These are phyloP conservation scores for Ulmus americana DNA, from an alignment of 331 rosid species.

Conservation along the genomic window DNA sequence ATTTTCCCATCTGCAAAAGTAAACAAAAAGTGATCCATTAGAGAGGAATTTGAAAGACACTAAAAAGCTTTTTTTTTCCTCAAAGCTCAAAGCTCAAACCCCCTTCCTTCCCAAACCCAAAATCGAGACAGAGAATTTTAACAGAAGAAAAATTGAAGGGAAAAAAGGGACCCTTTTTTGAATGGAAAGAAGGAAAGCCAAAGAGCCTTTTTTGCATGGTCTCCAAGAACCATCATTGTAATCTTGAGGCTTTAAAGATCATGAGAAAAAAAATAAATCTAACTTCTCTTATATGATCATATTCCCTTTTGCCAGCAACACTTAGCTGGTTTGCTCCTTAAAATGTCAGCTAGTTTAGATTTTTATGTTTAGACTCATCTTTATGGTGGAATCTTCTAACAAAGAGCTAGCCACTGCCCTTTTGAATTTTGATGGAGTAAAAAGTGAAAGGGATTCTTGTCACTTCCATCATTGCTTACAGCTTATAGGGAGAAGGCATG, in stretches of 20 bases:
- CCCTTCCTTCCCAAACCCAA: conserved; percentile 5
- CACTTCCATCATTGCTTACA: conserved; percentile 47
- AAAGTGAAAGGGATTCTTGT: conserved; percentile 27
- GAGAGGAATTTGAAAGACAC: conserved; percentile 13
- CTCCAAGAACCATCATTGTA: conserved; percentile 71
- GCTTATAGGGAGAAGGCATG: neutral
- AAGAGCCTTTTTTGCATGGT: conserved; percentile 92
- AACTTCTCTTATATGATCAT: conserved; percentile 34
- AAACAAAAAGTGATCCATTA: conserved; percentile 20
- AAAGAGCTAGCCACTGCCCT: conserved; percentile 30
- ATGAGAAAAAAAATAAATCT: conserved; percentile 16
- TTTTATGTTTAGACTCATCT: conserved; percentile 59
- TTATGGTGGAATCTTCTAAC: conserved; percentile 66
- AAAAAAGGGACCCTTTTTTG: conserved; percentile 46
- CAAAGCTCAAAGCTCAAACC: neutral
- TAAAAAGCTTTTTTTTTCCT: neutral
- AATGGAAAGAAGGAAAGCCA: conserved; percentile 49
- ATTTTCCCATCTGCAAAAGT: conserved; percentile 36
- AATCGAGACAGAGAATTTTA: conserved; percentile 5
- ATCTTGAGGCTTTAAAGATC: conserved; percentile 62
- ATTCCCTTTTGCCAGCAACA: conserved; percentile 48
- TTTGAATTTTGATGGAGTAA: conserved; percentile 29
- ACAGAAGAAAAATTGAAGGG: conserved; percentile 12
- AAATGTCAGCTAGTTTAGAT: conserved; percentile 57
- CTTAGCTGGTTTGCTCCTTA: conserved; percentile 47